These are phyloP conservation scores for Phlyctochytrium planicorne DNA, from an alignment of 192 early-diverging fungal species.

Conservation along the genomic window DNA sequence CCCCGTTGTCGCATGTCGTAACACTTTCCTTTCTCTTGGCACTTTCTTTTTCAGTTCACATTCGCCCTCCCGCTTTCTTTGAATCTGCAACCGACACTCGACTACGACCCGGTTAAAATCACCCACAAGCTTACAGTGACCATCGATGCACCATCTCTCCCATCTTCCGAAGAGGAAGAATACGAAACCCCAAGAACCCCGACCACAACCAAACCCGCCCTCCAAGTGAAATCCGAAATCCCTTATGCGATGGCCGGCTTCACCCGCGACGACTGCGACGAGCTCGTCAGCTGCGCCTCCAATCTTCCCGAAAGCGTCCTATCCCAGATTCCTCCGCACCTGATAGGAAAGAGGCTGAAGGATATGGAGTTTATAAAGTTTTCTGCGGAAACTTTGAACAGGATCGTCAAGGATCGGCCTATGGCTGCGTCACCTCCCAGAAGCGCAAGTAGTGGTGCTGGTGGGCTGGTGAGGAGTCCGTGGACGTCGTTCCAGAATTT, in stretches of 20 bases:
- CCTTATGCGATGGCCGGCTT: constrained; percentile 4
- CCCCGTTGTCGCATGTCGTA: too few species aligned
- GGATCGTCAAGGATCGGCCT: not conserved
- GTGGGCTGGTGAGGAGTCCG: not conserved
- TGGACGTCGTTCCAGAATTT: not conserved
- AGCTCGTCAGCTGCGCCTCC: not conserved
- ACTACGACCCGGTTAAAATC: constrained; percentile 2
- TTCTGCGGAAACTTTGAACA: not conserved
- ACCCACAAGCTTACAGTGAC: not conserved
- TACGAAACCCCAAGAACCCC: too few species aligned
- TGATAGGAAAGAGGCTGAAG: not conserved
- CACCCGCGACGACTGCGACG: constrained; percentile 2
- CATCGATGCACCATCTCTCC: not conserved
- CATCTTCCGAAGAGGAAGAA: not conserved
- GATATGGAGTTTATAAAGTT: constrained; percentile 5
- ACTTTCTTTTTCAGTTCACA: constrained; percentile 4
- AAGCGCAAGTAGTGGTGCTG: not conserved
- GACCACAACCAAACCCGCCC: not conserved
- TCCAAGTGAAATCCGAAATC: not conserved
- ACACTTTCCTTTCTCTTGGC: not conserved
- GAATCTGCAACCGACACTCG: not conserved
- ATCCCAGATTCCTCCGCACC: not conserved
- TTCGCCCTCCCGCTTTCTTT: not conserved
- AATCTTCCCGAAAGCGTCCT: not conserved
- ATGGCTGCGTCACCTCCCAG: not conserved